Base-by-base conservation (phyloP, 768 basidiomycete genomes). In the Hydnomerulius pinastri region DNA sequence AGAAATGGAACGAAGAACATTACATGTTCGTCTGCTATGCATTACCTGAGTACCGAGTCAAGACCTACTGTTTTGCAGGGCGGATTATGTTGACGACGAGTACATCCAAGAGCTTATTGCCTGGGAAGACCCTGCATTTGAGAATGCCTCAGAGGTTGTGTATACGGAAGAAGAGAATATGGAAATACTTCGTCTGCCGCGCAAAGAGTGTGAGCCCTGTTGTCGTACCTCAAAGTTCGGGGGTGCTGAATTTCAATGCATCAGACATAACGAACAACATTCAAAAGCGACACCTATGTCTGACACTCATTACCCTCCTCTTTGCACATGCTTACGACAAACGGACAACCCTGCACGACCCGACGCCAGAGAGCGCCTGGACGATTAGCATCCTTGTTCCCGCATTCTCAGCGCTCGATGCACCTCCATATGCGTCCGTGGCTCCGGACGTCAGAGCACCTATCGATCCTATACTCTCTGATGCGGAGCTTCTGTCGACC, bases 281-380 rank as follows among this genome's bases (percentile, higher is more conserved):
- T 7, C 82, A 91, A 65, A 81, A 77, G 20, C 81, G 79, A 51
- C 66, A 73, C 28, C 75, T 92, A 24, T 87, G 91, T 66, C 72
- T 89, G 46, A 84, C 83, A 0, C 75, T 92, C 28, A 63, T 86
- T 48, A 81, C 84, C 6, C 61, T 94, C 8, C 77, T 94, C 17
- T 91, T 91, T 69, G 77, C 89, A n/a, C 85, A 86, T 61, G 79
- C 82, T 4, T 94, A 94, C 64, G 91, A 94, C 54, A 75, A 79
- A 43, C 83, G 90, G 33, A 90, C 86, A 4, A 90, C 84, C 0
- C 83, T 86, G 53, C 74, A 77, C 41, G 91, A 94, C 53, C 82
- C 90, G n/a, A 91, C 87, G 3, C 78, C 89, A 6, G 92, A 94
- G 67, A 92, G 91, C 64, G 86, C 88, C 12, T 94, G 91, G 91